A percentile compares a stretch with the other conserved stretches of the same genome.
These are phyloP conservation scores for Salix arbutifolia DNA, from an alignment of 345 rosid genomes.

Conservation along the genomic window DNA sequence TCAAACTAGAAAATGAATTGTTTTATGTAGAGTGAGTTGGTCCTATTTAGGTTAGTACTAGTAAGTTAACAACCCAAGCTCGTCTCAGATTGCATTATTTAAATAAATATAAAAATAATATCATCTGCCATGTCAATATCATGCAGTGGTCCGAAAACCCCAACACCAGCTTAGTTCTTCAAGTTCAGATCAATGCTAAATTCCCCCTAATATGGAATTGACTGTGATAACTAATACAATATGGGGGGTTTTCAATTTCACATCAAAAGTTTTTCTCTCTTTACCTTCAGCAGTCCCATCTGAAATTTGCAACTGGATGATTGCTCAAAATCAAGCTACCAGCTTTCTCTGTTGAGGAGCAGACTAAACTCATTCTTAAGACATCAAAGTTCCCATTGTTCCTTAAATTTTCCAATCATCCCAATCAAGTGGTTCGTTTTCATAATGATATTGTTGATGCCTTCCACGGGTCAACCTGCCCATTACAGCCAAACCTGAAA, in stretches of 20 bases:
- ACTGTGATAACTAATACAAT: neutral
- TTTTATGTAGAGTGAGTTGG: too few species aligned
- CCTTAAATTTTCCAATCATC: constrained; percentile 40
- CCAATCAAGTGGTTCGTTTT: constrained; percentile 50
- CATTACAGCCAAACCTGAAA: constrained; percentile 75
- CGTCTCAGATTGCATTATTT: too few species aligned
- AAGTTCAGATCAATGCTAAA: too few species aligned
- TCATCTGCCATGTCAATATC: too few species aligned
- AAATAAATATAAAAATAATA: too few species aligned
- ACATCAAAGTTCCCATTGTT: neutral
- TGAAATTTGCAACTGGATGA: neutral
- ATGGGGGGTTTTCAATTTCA: neutral
- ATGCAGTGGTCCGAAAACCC: too few species aligned
- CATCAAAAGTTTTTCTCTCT: neutral
- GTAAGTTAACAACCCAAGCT: too few species aligned
- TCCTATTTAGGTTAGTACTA: too few species aligned
- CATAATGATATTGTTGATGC: constrained; percentile 36
- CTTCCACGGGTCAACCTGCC: constrained; percentile 53
- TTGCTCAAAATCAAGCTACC: neutral
- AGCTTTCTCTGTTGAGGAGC: neutral
- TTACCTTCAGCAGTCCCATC: neutral
- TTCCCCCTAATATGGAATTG: neutral
- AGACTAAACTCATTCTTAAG: too few species aligned
- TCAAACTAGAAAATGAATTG: too few species aligned
- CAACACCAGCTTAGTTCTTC: too few species aligned